Evolutionary conservation across 2,329 filamentous ascomycete genomes (phyloP).

Genomic region (Alternaria rosae): DNA sequence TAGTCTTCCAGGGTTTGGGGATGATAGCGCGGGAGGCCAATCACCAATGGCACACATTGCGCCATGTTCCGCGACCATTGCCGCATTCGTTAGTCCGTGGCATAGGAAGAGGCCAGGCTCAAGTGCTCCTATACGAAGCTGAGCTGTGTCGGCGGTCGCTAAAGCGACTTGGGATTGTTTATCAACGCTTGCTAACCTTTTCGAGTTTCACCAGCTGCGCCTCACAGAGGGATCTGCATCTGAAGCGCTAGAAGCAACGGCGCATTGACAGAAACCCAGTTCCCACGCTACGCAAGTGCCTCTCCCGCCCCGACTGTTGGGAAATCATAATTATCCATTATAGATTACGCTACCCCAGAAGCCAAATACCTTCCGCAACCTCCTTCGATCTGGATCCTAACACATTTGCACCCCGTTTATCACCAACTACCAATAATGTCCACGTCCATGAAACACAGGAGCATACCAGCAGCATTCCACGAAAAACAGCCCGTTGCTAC

Average conservation of each 20-base stretch:
- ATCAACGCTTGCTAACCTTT: slow-evolving; percentile 17
- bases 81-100: slow-evolving; percentile 10
- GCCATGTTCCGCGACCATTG: slow-evolving; percentile 9
- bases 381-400: background rate
- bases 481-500: slow-evolving; percentile 31
- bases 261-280: slow-evolving; percentile 20
- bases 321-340: slow-evolving; percentile 17
- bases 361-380: background rate
- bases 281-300: slow-evolving; percentile 20
- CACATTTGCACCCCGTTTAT: background rate
- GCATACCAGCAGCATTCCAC: slow-evolving; percentile 36
- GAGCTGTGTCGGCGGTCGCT: slow-evolving; percentile 11
- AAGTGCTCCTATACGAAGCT: slow-evolving; percentile 5
- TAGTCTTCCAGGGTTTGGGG: background rate
- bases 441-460: slow-evolving; percentile 43
- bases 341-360: slow-evolving; percentile 15
- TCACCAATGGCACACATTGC: background rate
- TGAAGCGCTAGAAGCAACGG: slow-evolving; percentile 13
- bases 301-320: slow-evolving; percentile 21
- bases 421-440: slow-evolving; percentile 32
- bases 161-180: slow-evolving; percentile 11
- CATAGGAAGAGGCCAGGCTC: slow-evolving; percentile 3
- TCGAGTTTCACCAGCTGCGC: slow-evolving; percentile 6
- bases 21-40: slow-evolving; percentile 12
- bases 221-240: slow-evolving; percentile 6